phyloP scores from a whole-genome alignment of 1,284 basidiomycete genomes.

The Boletus putidus region DNA sequence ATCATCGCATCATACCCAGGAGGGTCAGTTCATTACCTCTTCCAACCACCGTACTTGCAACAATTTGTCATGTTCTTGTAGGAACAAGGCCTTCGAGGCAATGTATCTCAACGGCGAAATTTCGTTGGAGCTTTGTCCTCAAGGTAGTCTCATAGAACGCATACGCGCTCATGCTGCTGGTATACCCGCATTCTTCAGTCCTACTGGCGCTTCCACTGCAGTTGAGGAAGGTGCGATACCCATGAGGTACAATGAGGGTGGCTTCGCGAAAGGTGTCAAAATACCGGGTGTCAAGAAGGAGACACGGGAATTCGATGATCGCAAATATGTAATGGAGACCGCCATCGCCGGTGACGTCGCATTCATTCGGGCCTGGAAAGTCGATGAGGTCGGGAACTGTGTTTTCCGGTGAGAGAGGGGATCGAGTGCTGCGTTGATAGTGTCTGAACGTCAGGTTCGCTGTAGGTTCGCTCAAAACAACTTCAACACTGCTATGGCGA shows the following conservation, averaged over 20 bases:
- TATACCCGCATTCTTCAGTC: constrained; percentile 95
- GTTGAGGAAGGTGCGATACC: constrained; percentile 80
- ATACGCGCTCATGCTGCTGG: constrained; percentile 91
- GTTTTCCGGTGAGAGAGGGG: constrained; percentile 64
- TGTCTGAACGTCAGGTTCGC: neutral
- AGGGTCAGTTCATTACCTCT: constrained; percentile 49
- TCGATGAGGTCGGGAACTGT: constrained; percentile 85
- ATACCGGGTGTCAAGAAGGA: constrained; percentile 80
- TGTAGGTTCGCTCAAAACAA: constrained; percentile 84
- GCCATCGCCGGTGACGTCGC: constrained; percentile 87
- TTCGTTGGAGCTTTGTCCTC: constrained; percentile 85
- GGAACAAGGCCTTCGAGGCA: constrained; percentile 76
- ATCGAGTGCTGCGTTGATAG: neutral
- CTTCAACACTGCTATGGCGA: constrained; percentile 85
- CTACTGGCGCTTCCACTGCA: constrained; percentile 89
- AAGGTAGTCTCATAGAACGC: constrained; percentile 90
- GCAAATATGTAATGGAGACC: constrained; percentile 85
- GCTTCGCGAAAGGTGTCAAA: constrained; percentile 62
- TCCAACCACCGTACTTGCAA: neutral
- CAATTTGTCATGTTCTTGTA: constrained; percentile 32
- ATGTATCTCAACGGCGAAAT: constrained; percentile 82
- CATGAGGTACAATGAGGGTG: constrained; percentile 69
- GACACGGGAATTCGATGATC: constrained; percentile 75
- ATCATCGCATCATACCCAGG: constrained; percentile 90
- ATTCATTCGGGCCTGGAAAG: constrained; percentile 93